Evolutionary conservation across 495 filamentous ascomycete genomes (phyloP).

Genomic region (Bombardia bombarda): DNA sequence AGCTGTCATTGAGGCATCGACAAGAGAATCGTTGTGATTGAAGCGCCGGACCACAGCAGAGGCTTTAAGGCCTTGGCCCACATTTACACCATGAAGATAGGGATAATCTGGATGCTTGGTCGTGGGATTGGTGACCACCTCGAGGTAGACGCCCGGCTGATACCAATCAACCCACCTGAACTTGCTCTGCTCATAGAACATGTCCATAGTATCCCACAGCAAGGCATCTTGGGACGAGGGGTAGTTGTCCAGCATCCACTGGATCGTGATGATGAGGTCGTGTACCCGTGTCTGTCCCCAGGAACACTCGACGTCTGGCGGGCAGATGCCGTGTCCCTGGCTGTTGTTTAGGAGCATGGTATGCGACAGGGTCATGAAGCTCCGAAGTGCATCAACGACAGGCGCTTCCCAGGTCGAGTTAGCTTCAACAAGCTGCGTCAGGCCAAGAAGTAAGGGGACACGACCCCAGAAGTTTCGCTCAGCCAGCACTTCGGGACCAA

Average conservation of each 20-base stretch:
- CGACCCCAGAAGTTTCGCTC: constrained; percentile 48
- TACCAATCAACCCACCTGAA: constrained; percentile 18
- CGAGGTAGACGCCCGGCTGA: constrained; percentile 4
- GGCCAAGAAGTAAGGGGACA: constrained; percentile 34
- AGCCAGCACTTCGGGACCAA: constrained; percentile 46
- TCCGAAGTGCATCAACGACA: constrained; percentile 28
- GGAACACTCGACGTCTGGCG: constrained; percentile 9
- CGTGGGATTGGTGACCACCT: constrained; percentile 9
- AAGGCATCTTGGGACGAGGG: constrained; percentile 15
- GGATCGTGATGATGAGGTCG: constrained; percentile 24
- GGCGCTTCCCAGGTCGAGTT: constrained; percentile 26
- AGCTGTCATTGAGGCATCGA: constrained; percentile 16
- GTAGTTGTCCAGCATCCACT: constrained; percentile 48
- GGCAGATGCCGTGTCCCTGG: constrained; percentile 11
- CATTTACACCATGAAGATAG: constrained; percentile 25
- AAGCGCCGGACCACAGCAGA: constrained; percentile 19
- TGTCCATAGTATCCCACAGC: constrained; percentile 25
- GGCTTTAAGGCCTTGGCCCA: constrained; percentile 20
- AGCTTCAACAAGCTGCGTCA: constrained; percentile 39
- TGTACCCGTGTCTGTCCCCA: constrained; percentile 20
- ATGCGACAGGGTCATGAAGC: constrained; percentile 32
- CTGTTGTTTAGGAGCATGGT: constrained; percentile 29
- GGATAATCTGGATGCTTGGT: constrained; percentile 6
- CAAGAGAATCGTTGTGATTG: constrained; percentile 16
- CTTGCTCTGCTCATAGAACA: constrained; percentile 15